These are phyloP conservation scores for Yarrowia keelungensis DNA, from an alignment of 805 yeast species.

Conservation along the genomic window DNA sequence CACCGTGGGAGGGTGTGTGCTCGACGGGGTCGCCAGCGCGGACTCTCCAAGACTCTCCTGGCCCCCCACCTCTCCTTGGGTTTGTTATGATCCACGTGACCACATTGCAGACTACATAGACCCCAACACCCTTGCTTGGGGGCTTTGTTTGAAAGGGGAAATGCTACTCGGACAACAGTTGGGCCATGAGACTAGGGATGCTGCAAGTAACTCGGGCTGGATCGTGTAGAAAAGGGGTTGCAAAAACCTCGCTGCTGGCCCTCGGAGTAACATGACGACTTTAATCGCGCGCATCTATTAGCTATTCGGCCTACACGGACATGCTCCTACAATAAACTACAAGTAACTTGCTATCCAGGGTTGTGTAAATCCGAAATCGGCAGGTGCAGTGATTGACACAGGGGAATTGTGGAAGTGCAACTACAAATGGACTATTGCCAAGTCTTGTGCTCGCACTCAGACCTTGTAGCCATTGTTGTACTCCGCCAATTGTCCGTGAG, in stretches of 20 bases:
- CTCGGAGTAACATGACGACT: constrained; percentile 1
- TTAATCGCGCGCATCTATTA: constrained; percentile 16
- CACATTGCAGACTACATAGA: constrained; percentile 21
- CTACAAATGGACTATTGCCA: too few species aligned
- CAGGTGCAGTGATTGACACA: neutral
- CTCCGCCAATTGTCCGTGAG: neutral
- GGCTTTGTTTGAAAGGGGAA: constrained; percentile 30
- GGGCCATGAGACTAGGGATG: neutral
- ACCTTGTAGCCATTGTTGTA: too few species aligned
- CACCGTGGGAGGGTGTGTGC: constrained; percentile 1
- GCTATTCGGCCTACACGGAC: neutral
- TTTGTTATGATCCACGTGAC: constrained; percentile 30
- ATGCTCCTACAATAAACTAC: neutral
- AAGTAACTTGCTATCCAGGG: constrained; percentile 5
- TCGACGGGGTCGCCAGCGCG: too few species aligned
- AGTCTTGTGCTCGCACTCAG: too few species aligned
- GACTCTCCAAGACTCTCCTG: too few species aligned
- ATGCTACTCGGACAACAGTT: constrained; percentile 13
- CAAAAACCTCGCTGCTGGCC: too few species aligned
- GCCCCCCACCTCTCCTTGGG: neutral
- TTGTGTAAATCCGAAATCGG: constrained; percentile 18
- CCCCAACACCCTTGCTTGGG: constrained; percentile 30
- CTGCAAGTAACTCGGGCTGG: constrained; percentile 3
- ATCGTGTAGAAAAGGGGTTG: too few species aligned
- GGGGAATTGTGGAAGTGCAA: too few species aligned